Percentiles rank a stretch among this genome's conserved stretches.
These are phyloP conservation scores for Oropetium thomaeum DNA, from an alignment of 176 grass and related monocot species.

Conservation along the genomic window DNA sequence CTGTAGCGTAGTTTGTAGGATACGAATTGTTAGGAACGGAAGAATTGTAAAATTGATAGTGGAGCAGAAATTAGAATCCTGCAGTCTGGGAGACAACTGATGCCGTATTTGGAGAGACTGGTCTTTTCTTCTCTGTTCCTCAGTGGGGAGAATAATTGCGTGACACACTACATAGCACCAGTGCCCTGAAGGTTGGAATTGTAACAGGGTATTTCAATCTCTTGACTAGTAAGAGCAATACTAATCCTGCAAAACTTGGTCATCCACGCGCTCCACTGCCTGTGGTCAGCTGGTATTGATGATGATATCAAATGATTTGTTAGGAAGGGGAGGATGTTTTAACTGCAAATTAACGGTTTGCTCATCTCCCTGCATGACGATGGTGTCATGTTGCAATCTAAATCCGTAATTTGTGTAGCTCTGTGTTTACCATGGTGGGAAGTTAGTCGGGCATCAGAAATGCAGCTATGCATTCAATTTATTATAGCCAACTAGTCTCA, in stretches of 20 bases:
- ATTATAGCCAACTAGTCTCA: no score
- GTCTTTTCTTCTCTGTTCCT: background rate
- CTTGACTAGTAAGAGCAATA: background rate
- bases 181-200: background rate
- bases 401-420: background rate
- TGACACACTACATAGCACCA: background rate
- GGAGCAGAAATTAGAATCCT: background rate
- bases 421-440: no score
- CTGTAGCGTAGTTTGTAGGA: no score
- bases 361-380: background rate
- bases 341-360: background rate
- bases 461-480: no score
- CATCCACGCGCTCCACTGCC: background rate
- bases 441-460: no score
- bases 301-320: background rate
- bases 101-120: background rate
- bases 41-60: background rate
- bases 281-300: background rate
- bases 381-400: background rate
- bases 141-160: no score
- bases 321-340: background rate
- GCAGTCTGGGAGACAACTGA: background rate
- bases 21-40: background rate
- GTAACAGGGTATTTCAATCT: background rate
- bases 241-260: background rate